Evolutionary conservation across 345 rosid species (phyloP), one percentile per base, ranked within the genome.

Genomic region (Noccaea bulbosa): DNA sequence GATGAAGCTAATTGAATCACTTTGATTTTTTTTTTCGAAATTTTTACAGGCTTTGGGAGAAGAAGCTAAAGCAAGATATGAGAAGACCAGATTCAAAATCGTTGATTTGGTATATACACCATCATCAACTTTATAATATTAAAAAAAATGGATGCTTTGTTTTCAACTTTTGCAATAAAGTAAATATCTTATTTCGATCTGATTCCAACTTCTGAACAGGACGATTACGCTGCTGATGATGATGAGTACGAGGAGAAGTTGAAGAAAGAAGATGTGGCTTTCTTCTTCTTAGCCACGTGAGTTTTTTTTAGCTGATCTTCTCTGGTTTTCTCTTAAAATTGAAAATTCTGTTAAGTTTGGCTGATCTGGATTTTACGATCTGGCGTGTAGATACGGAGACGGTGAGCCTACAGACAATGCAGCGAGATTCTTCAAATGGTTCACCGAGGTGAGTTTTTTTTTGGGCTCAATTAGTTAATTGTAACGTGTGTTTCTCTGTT

Each of bases 401-500:
- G 99, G 99, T 47, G 99, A 95, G 75, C 99, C 99, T 10, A 95
- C 99, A 0, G 99, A 95, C 33, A 95, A 95, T 72, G 99, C 99
- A 1, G 99, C 99, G 3, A 90, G 97, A 84, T 95, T 95, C 83
- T 90, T 86, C 74, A 95, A 95, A 83, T 95, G 99, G 99, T 88
- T 95, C 66, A 81, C 84, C 2, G 99, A 95, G 90, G 98, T 95
- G 62, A 69, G 61, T 71, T 59, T 70, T 16, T 12, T 52, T 14
- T n/a, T n/a, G n/a, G n/a, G n/a, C n/a, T n/a, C n/a, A n/a, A n/a
- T n/a, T n/a, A n/a, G n/a, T n/a, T n/a, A n/a, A n/a, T n/a, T n/a
- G n/a, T n/a, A 44, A 16, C 63, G 44, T 57, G 24, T 54, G 72
- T 54, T 8, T 50, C 6, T n/a, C 6, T n/a, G 27, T 62, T 75